Base-by-base conservation (phyloP, 495 filamentous ascomycete species). In the Podospora fimiseda region DNA sequence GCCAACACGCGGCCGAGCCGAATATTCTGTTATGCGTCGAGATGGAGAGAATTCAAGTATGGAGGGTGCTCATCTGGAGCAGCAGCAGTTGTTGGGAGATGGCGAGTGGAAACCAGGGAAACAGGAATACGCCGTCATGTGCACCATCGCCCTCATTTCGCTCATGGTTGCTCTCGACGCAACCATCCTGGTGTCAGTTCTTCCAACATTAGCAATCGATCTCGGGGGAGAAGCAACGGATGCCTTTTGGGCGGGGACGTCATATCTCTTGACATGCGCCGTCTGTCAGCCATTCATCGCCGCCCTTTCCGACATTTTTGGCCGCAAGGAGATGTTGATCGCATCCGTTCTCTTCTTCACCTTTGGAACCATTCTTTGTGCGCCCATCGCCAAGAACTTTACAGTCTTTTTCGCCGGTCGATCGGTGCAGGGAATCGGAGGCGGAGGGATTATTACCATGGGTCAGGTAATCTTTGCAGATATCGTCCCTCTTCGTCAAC, bases 391-490 rank as follows among this genome's bases (percentile, higher is more conserved):
- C 13, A 65, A 64, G 13, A 58, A 51, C 48, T 70, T 74, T 22
- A 53, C 63, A 0, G 87, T 89, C 74, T 77, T 95, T 46, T 77
- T 96, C 39, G 78, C 80, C 0, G 90, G 88, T 7, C 74, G 90
- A 58, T 81, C 85, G 0, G 72, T 95, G 42, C 90, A 95, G 62
- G 90, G 90, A 41, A 72, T 87, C 15, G 90, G 89, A 2, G 89
- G 87, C 36, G 89, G 88, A 45, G 90, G 90, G 1, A 79, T 94
- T 50, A 80, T 94, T 19, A 84, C 86, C 21, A 68, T 96, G 59
- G 84, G 87, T 22, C 89, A 94, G 61, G 90, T 95, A 42, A 68
- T 77, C 42, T 78, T 80, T 84, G 93, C 59, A 20, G 69, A 70
- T n/a, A 61, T 72, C 38, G 65, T 68, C 1, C 68, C 66, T 4